Conservation (phyloP, 371 early-diverging fungal genomes). For the Syncephalastrum monosporum region DNA sequence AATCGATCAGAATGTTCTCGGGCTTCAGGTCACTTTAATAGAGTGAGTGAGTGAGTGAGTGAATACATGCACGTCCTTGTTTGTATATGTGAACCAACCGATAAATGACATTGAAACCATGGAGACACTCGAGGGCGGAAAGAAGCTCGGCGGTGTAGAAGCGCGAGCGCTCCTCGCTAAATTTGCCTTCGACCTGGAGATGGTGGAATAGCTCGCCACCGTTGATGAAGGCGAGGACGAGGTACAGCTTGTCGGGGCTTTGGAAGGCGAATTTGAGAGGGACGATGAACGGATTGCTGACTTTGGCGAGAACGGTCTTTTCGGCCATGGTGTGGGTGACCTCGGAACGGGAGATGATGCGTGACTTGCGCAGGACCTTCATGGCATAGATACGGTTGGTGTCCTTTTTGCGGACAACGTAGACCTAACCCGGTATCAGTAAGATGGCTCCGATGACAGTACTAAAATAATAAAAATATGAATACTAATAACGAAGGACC, state of each 20-base stretch:
- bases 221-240: slow-evolving; percentile 90
- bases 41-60: neutral
- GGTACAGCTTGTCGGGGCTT: slow-evolving; percentile 82
- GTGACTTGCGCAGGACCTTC: slow-evolving; percentile 95
- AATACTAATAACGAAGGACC: neutral
- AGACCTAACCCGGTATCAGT: slow-evolving; percentile 51
- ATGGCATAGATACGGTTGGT: slow-evolving; percentile 96
- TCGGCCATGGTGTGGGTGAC: slow-evolving; percentile 89
- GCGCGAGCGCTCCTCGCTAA: slow-evolving; percentile 64
- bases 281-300: slow-evolving; percentile 87
- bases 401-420: slow-evolving; percentile 94
- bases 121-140: slow-evolving; percentile 85
- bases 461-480: too few species aligned
- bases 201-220: slow-evolving; percentile 96
- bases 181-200: slow-evolving; percentile 77
- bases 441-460: too few species aligned
- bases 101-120: slow-evolving; percentile 86
- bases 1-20: slow-evolving; percentile 96
- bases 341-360: slow-evolving; percentile 89
- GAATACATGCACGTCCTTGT: too few species aligned
- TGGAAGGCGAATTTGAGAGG: slow-evolving; percentile 89
- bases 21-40: slow-evolving; percentile 87
- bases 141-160: slow-evolving; percentile 77
- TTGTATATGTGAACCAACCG: slow-evolving; percentile 34
- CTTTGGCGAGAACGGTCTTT: slow-evolving; percentile 81